A percentile compares a stretch with the other conserved stretches of the same genome.
phyloP scores from a whole-genome alignment of 129 eudicot genomes.

The Solidago caesia region DNA sequence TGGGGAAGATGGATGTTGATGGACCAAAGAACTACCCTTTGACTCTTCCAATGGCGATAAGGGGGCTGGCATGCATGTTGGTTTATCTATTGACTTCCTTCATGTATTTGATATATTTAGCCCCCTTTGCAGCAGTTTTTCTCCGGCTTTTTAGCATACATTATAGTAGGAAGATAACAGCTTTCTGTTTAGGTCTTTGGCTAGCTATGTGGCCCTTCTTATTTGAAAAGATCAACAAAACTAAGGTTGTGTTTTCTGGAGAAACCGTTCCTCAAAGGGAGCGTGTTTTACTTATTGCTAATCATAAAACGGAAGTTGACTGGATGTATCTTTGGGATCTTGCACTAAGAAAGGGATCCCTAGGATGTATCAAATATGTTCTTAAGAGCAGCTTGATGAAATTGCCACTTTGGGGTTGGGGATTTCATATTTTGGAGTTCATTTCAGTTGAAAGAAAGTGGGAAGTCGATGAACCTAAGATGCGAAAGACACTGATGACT shows the following conservation, averaged over 20 bases:
- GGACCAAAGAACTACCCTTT: slow-evolving; percentile 49
- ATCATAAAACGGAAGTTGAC: slow-evolving; percentile 95
- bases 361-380: slow-evolving; percentile 72
- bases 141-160: slow-evolving; percentile 66
- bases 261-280: slow-evolving; percentile 64
- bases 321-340: slow-evolving; percentile 98
- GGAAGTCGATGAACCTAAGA: slow-evolving; percentile 68
- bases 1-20: slow-evolving; percentile 44
- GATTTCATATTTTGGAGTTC: slow-evolving; percentile 78
- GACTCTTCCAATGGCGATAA: slow-evolving; percentile 56
- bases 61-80: slow-evolving; percentile 64
- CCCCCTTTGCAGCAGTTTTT: slow-evolving; percentile 42
- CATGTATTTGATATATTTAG: slow-evolving; percentile 60
- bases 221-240: slow-evolving; percentile 81
- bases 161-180: slow-evolving; percentile 56
- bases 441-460: slow-evolving; percentile 85
- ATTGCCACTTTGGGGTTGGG: slow-evolving; percentile 88
- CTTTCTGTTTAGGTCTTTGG: slow-evolving; percentile 76
- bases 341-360: slow-evolving; percentile 72
- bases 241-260: slow-evolving; percentile 75
- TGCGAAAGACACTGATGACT: slow-evolving; percentile 58
- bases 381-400: slow-evolving; percentile 88
- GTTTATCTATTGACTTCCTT: slow-evolving; percentile 72
- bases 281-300: slow-evolving; percentile 74
- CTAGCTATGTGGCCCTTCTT: slow-evolving; percentile 84